These are phyloP conservation scores for Ramaria rubella DNA, from an alignment of 768 basidiomycete species.

Conservation along the genomic window DNA sequence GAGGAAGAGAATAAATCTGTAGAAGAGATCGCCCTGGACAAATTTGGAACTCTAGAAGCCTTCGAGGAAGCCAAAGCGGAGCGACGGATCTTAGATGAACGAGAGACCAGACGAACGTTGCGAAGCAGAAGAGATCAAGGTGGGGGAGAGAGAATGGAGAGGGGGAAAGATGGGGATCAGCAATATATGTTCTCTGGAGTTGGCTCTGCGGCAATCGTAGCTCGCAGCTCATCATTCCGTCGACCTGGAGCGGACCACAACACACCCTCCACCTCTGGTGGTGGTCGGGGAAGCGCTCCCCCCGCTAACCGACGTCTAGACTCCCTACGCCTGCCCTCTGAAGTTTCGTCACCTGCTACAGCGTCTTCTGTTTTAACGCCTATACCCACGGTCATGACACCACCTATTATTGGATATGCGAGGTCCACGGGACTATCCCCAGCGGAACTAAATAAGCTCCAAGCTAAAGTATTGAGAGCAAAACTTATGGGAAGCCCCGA, in stretches of 20 bases:
- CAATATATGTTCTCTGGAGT: slow-evolving; percentile 66
- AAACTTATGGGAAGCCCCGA: slow-evolving; percentile 79
- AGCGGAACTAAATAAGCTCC: slow-evolving; percentile 82
- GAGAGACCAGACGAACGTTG: slow-evolving; percentile 49
- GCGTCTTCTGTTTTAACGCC: slow-evolving; percentile 67
- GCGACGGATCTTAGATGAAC: slow-evolving; percentile 75
- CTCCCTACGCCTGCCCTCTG: slow-evolving; percentile 54
- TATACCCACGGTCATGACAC: slow-evolving; percentile 87
- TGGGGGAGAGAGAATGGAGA: slow-evolving; percentile 32
- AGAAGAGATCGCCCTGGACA: slow-evolving; percentile 78
- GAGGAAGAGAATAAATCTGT: slow-evolving; percentile 72
- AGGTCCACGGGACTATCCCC: slow-evolving; percentile 51
- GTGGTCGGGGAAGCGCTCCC: slow-evolving; percentile 24
- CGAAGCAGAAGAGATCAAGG: slow-evolving; percentile 30
- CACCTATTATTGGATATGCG: slow-evolving; percentile 34
- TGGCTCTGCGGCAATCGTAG: slow-evolving; percentile 20
- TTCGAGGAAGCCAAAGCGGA: slow-evolving; percentile 91
- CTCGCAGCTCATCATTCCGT: slow-evolving; percentile 71
- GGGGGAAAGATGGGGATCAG: slow-evolving; percentile 24
- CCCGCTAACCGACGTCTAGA: slow-evolving; percentile 49
- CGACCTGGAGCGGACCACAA: slow-evolving; percentile 65
- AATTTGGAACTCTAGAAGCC: slow-evolving; percentile 78
- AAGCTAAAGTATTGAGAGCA: slow-evolving; percentile 88
- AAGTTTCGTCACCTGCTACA: slow-evolving; percentile 42
- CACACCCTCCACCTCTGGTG: slow-evolving; percentile 52